Base-by-base conservation (phyloP, 805 yeast genomes). In the Diddensiella caesifluorescens region DNA sequence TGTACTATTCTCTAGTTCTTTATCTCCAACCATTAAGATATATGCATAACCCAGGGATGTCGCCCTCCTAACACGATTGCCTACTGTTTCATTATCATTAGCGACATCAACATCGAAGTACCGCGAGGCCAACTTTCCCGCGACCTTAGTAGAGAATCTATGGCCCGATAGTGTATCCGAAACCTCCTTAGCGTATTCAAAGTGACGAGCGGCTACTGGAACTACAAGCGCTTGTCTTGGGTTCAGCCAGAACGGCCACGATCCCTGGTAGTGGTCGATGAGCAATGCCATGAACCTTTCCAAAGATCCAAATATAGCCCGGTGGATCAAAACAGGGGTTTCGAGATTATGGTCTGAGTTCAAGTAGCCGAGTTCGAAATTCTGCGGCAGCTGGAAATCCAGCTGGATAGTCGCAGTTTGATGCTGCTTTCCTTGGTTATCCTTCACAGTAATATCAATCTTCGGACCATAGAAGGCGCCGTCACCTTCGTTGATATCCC, bases 211-310 rank as follows among this genome's bases (percentile, higher is more conserved):
- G 46, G 81, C 78, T 3, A 88, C 79, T 1, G 98, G 97, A 4
- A 92, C 70, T 2, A 92, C 70, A 29, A 83, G 70, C 0, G 90
- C 92, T 60, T 92, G 98, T 48, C 94, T 72, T 4, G 97, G 97
- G 49, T 82, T 86, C 33, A 92, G 58, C 98, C 98, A 92, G 59
- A 92, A 88, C 6, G 98, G 98, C 97, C 97, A 92, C 52, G 81
- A 80, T 0, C 97, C 98, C 43, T 77, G 75, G 60, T 79, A 86
- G 50, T 89, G 94, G 59, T 92, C 97, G 39, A 92, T 78, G 46
- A 92, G 67, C 45, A 92, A 74, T 1, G 97, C 96, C 64, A 92
- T 65, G 57, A 92, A 92, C 55, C 98, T 71, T 61, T 92, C 98
- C 5, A 92, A 70, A 0, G 97, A 88, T 0, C 98, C 98, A 59